phyloP scores from a whole-genome alignment of 352 stramenopile species.

The Pythium utonaiense region DNA sequence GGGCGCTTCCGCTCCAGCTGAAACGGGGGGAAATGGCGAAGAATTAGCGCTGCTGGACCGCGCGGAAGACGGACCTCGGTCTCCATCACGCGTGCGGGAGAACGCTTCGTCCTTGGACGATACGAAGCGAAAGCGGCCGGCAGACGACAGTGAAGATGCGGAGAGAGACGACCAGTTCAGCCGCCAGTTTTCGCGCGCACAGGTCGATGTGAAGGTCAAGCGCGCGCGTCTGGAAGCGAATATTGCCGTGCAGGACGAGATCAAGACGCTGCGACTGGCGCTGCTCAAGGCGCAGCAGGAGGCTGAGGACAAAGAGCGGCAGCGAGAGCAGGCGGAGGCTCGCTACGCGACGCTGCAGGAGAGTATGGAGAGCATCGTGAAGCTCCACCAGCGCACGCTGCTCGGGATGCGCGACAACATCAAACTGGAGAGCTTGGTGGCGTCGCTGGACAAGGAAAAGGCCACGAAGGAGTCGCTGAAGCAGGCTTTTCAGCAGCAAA shows the following conservation, averaged over 20 bases:
- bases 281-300: constrained; percentile 37
- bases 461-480: constrained; percentile 34
- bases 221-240: constrained; percentile 55
- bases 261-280: constrained; percentile 39
- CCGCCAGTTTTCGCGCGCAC: constrained; percentile 37
- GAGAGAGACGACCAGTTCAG: constrained; percentile 22
- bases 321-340: constrained; percentile 23
- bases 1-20: not conserved
- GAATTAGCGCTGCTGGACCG: not conserved
- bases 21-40: constrained; percentile 7
- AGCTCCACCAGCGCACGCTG: constrained; percentile 48
- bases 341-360: constrained; percentile 32
- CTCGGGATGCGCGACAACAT: constrained; percentile 45
- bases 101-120: not conserved
- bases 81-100: not conserved
- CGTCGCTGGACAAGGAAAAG: constrained; percentile 58
- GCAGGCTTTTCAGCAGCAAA: constrained; percentile 38
- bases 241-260: constrained; percentile 42
- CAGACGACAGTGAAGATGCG: not conserved
- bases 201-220: constrained; percentile 48
- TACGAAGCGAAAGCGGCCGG: constrained; percentile 13
- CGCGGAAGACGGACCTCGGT: not conserved
- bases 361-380: constrained; percentile 38
- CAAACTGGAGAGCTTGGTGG: constrained; percentile 40
- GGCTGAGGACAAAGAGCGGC: constrained; percentile 13